Evolutionary conservation across 1,284 basidiomycete genomes (phyloP).

Genomic region (Uromyces viciae-fabae): DNA sequence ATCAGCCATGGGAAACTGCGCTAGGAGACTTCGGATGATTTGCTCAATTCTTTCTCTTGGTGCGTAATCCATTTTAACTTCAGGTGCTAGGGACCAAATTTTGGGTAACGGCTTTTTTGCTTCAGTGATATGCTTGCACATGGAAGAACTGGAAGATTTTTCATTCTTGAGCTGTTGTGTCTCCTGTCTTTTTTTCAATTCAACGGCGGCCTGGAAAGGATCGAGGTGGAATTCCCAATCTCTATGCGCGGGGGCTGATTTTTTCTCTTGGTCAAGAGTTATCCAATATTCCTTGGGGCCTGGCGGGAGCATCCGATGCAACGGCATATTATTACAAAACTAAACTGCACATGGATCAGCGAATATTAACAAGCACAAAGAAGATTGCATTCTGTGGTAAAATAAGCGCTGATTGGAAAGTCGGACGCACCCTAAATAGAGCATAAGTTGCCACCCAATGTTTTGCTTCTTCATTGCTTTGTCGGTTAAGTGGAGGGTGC

Average conservation of each 20-base stretch:
- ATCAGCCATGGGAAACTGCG: conserved; percentile 48
- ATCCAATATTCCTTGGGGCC: conserved; percentile 54
- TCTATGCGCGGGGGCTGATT: conserved; percentile 49
- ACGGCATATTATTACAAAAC: conserved; percentile 48
- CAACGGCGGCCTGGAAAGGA: conserved; percentile 51
- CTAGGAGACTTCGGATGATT: conserved; percentile 70
- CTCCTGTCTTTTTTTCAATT: conserved; percentile 45
- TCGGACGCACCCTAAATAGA: conserved; percentile 50
- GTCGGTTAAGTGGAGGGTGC: conserved; percentile 50
- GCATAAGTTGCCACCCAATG: conserved; percentile 56
- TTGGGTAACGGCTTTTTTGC: conserved; percentile 53
- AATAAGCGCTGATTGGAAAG: conserved; percentile 46
- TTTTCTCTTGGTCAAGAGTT: conserved; percentile 52
- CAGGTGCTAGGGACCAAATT: conserved; percentile 67
- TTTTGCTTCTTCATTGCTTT: conserved; percentile 49
- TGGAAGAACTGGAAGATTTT: background rate
- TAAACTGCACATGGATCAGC: no score
- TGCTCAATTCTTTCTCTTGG: conserved; percentile 77
- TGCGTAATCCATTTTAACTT: conserved; percentile 75
- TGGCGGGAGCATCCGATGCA: conserved; percentile 52
- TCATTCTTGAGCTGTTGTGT: conserved; percentile 47
- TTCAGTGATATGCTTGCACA: background rate
- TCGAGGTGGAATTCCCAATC: conserved; percentile 53
- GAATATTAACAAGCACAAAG: no score
- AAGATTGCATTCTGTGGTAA: conserved; percentile 28